Evolutionary conservation across 1,284 basidiomycete genomes (phyloP), one percentile per base, ranked within the genome.

Genomic region (Ceratobasidium sp.): DNA sequence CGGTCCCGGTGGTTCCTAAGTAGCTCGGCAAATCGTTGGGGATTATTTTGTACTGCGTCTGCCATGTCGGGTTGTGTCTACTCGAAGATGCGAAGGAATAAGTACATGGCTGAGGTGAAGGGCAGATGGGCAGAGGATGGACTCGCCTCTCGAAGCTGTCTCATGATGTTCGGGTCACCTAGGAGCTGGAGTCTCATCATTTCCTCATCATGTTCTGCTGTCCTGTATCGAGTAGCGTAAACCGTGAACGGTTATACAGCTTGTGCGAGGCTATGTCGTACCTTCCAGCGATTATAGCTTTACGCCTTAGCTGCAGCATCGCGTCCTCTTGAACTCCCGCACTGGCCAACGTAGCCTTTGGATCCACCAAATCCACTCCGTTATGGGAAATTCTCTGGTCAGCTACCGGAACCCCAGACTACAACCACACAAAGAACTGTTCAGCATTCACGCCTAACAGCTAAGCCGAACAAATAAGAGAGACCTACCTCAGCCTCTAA

Each of bases 141-240:
- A 76, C 86, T 75, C 66, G 93, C 94, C 77, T 87, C 82, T 70
- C 87, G 89, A 13, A 98, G 80, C 79, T 94, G 88, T 3, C 83
- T 80, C 89, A 98, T 92, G 38, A 98, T 82, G 0, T 84, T 78
- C 0, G 95, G 94, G 81, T 98, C 89, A 2, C 94, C 92, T 16
- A 98, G 84, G 18, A 97, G 80, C 77, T 96, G 95, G 28, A 95
- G 83, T 11, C 96, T 87, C 89, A 96, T 93, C 85, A 92, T 91
- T 81, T 98, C 97, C 30, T 92, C 84, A 77, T 96, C 94, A 73
- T 91, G 91, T 75, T 89, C 87, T n/a, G 86, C 83, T 13, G 86
- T 80, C 77, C 90, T 90, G 78, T 38, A 49, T 32, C 21, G 8
- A 47, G n/a, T 28, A 26, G 0, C 46, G 50, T 75, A 43, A 74